Base-by-base conservation (phyloP, 139 green algal genomes). In the Pleodorina starrii region DNA sequence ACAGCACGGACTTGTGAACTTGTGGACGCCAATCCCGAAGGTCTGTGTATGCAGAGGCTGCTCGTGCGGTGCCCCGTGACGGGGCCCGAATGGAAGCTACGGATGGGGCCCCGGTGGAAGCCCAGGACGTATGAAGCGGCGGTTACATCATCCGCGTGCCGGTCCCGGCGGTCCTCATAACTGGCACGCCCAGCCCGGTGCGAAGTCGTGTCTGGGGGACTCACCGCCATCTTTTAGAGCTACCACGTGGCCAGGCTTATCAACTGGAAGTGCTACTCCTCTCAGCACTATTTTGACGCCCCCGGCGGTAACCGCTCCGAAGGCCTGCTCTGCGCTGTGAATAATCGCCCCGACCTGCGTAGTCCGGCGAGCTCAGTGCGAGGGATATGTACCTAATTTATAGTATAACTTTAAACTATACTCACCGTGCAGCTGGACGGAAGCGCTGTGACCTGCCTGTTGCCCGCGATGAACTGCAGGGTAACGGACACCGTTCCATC, bases 381-480 rank as follows among this genome's bases (percentile, higher is more conserved):
- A 63, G 14, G n/a, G 23, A 60, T 11, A 1, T 57, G 25, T 14
- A 66, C 25, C 32, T 14, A 25, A 66, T n/a, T 44, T 63, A n/a
- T 10, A 21, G 27, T 50, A 27, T 51, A 38, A 19, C 11, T 59
- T 43, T 21, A 25, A 32, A 10, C 21, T 4, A 44, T 54, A 50
- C 74, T 29, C 46, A 86, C 79, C 40, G 79, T 42, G 29, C 79
- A 86, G 16, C 12, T 74, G 9, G 79, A 16, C 1, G 60, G 60
- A 16, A 87, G 60, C 2, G 27, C 40, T 1, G 60, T 77, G 3
- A 54, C 43, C 35, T 88, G 82, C 12, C 82, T 76, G 5, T 43
- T 63, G 0, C 81, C 81, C 7, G 81, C 81, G 11, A 87, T 87
- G 32, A 87, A 78, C 23, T 80, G 63, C 19, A 80, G 29, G 0